phyloP scores from a whole-genome alignment of 306 rosid species.

The Vachellia pachyceras region DNA sequence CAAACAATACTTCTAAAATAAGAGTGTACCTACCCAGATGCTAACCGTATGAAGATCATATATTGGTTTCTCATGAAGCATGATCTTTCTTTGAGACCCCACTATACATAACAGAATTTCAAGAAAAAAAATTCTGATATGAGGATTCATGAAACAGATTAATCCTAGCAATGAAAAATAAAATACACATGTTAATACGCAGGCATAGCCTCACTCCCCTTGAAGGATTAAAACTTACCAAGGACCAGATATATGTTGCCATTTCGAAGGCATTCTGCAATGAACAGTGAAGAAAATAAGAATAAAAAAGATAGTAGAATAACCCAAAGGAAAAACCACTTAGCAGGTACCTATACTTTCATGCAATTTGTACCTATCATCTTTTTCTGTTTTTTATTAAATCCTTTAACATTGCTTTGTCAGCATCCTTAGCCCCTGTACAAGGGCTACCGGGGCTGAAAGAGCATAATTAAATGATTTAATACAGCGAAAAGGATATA shows the following conservation, averaged over 20 bases:
- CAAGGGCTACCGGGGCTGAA: no score
- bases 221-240: conserved; percentile 61
- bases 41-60: conserved; percentile 77
- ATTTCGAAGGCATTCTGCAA: conserved; percentile 96
- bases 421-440: no score
- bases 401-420: no score
- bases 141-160: conserved; percentile 1
- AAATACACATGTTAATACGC: not conserved
- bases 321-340: not conserved
- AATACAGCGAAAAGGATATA: no score
- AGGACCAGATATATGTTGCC: conserved; percentile 93
- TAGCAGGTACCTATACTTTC: no score
- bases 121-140: conserved; percentile 1
- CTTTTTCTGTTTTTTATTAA: no score
- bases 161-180: not conserved
- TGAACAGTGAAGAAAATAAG: conserved; percentile 36
- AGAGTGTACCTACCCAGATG: conserved; percentile 66
- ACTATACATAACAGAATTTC: conserved; percentile 53
- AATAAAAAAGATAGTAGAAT: conserved; percentile 25
- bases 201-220: not conserved
- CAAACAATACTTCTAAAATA: not conserved
- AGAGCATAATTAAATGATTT: no score
- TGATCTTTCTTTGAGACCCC: conserved; percentile 74
- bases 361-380: no score
- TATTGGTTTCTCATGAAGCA: conserved; percentile 84